Conservation (phyloP, 306 rosid genomes). For the Bauhinia variegata region DNA sequence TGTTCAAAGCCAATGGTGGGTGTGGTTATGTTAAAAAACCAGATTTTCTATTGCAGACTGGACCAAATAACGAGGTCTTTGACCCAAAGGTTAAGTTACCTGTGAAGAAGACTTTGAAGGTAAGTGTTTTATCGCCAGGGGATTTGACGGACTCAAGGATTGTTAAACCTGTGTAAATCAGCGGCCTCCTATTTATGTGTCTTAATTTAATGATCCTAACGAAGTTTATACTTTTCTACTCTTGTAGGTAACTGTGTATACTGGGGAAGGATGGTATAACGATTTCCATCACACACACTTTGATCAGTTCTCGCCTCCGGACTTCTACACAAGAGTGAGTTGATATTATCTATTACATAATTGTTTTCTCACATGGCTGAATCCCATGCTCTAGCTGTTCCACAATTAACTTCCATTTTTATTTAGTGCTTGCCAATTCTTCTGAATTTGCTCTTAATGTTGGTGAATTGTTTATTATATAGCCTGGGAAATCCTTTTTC, state of each 20-base stretch:
- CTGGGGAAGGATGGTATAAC: slow-evolving; percentile 98
- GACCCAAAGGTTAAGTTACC: slow-evolving; percentile 66
- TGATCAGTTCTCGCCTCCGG: slow-evolving; percentile 94
- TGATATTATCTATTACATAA: slow-evolving; percentile 22
- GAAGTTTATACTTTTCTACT: slow-evolving; percentile 31
- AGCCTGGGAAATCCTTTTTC: not conserved
- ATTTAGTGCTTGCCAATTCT: not conserved
- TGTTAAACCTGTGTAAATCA: slow-evolving; percentile 8
- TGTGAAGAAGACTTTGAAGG: slow-evolving; percentile 79
- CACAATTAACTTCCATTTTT: slow-evolving; percentile 1
- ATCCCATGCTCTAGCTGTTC: not conserved
- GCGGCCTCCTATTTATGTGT: slow-evolving; percentile 7
- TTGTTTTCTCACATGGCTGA: slow-evolving; percentile 5
- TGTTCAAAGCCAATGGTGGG: slow-evolving; percentile 93
- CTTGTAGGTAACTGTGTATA: slow-evolving; percentile 78
- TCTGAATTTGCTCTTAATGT: not conserved
- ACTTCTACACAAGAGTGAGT: slow-evolving; percentile 92
- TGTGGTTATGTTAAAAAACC: slow-evolving; percentile 98
- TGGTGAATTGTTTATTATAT: slow-evolving; percentile 3
- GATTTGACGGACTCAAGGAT: slow-evolving; percentile 6
- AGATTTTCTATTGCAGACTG: slow-evolving; percentile 60
- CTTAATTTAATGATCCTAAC: slow-evolving; percentile 29
- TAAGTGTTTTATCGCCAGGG: slow-evolving; percentile 36
- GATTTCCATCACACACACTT: slow-evolving; percentile 86
- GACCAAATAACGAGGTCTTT: slow-evolving; percentile 63